A percentile compares a stretch with the other conserved stretches of the same genome.
Conservation (phyloP, 495 filamentous ascomycete species). For the Bacidia rubella region DNA sequence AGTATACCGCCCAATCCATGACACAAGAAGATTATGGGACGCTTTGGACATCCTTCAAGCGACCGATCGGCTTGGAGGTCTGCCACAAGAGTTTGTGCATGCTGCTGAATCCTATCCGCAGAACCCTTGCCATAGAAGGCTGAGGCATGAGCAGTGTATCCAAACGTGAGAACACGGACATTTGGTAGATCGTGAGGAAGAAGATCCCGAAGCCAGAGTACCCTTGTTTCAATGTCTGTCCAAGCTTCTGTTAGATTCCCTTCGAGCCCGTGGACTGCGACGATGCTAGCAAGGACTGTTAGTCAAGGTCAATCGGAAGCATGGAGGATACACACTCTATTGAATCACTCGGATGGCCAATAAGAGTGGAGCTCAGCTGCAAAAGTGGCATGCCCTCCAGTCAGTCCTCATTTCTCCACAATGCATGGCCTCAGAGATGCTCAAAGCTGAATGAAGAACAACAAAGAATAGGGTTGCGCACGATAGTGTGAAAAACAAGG, state of each 20-base stretch:
- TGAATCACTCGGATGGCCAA: neutral
- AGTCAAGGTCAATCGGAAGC: neutral
- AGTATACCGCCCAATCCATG: slow-evolving; percentile 39
- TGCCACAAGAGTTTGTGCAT: slow-evolving; percentile 15
- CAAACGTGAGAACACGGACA: slow-evolving; percentile 14
- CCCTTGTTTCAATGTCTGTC: slow-evolving; percentile 7
- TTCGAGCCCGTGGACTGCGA: slow-evolving; percentile 28
- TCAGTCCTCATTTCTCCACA: neutral
- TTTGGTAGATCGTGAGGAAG: slow-evolving; percentile 5
- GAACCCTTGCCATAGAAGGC: slow-evolving; percentile 14
- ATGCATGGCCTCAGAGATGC: neutral
- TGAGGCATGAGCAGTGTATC: slow-evolving; percentile 9
- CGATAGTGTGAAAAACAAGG: too few relatives aligned
- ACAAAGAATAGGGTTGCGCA: neutral
- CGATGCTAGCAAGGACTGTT: slow-evolving; percentile 18
- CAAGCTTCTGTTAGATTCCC: slow-evolving; percentile 23
- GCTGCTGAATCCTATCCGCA: slow-evolving; percentile 13
- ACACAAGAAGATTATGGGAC: slow-evolving; percentile 32
- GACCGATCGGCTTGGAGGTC: slow-evolving; percentile 22
- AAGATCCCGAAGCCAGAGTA: slow-evolving; percentile 15
- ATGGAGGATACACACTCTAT: neutral
- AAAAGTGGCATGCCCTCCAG: neutral
- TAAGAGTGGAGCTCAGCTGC: neutral
- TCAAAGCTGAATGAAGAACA: neutral
- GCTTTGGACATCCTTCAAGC: slow-evolving; percentile 12